phyloP scores from a whole-genome alignment of 2,329 filamentous ascomycete genomes.

The Trichoderma sp. region DNA sequence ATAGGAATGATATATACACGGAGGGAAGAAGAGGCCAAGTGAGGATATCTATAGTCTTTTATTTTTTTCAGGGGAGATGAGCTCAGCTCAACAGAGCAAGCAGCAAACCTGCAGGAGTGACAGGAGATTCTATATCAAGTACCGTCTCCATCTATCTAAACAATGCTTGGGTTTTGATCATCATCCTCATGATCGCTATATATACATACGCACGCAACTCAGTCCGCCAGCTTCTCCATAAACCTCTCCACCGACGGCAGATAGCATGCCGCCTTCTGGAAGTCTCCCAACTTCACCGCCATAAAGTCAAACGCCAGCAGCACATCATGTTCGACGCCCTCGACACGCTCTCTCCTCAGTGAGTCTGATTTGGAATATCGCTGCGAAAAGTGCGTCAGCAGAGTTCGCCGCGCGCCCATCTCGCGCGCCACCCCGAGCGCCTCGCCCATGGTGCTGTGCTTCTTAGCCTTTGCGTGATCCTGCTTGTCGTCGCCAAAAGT shows the following conservation, averaged over 20 bases:
- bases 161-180: not conserved
- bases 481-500: constrained; percentile 87
- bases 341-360: constrained; percentile 34
- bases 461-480: constrained; percentile 79
- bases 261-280: constrained; percentile 62
- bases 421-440: constrained; percentile 71
- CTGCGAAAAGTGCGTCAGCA: constrained; percentile 95
- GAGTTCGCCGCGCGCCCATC: constrained; percentile 76
- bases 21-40: not conserved
- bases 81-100: not conserved
- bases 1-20: not conserved
- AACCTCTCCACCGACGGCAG: constrained; percentile 54
- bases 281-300: constrained; percentile 68
- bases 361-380: constrained; percentile 70
- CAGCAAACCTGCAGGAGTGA: not conserved
- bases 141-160: not conserved
- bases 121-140: not conserved
- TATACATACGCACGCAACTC: not conserved
- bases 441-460: constrained; percentile 84
- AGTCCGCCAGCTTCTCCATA: constrained; percentile 42
- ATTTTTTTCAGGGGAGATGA: not conserved
- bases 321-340: constrained; percentile 42
- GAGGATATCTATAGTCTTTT: not conserved
- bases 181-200: not conserved
- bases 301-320: constrained; percentile 78